These are phyloP conservation scores for Suillus sp. DNA, from an alignment of 768 basidiomycete species.

Conservation along the genomic window DNA sequence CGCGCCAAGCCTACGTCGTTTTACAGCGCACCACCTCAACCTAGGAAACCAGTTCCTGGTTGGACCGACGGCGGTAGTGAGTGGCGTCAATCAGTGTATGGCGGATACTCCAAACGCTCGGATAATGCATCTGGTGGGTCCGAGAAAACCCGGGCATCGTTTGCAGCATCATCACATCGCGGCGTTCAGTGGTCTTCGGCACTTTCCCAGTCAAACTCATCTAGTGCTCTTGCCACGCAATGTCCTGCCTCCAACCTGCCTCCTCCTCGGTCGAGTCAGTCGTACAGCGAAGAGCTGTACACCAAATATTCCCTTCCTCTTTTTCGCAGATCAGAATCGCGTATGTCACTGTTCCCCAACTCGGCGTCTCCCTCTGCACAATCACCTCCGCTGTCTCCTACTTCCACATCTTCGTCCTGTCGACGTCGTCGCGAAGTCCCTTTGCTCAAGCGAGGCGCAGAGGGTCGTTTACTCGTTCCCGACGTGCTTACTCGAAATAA, in stretches of 20 bases:
- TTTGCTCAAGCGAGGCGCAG: constrained; percentile 58
- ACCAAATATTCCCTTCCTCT: constrained; percentile 58
- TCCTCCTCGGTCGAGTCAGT: constrained; percentile 32
- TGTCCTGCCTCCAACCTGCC: constrained; percentile 26
- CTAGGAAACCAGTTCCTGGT: constrained; percentile 53
- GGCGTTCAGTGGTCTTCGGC: constrained; percentile 53
- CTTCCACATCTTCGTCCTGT: constrained; percentile 33
- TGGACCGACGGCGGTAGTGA: constrained; percentile 70
- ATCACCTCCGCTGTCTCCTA: constrained; percentile 39
- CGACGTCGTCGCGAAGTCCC: constrained; percentile 51
- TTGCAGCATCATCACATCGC: constrained; percentile 51
- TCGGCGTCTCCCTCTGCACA: constrained; percentile 38
- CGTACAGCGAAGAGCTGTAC: constrained; percentile 49
- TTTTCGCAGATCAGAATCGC: constrained; percentile 55
- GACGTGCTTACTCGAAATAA: constrained; percentile 38
- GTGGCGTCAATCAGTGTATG: constrained; percentile 69
- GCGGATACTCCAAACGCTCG: constrained; percentile 44
- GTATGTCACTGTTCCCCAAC: constrained; percentile 41
- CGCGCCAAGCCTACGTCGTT: constrained; percentile 38
- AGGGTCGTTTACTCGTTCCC: constrained; percentile 65
- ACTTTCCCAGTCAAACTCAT: constrained; percentile 21
- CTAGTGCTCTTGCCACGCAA: constrained; percentile 29
- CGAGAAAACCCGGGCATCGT: constrained; percentile 44
- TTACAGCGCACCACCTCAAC: constrained; percentile 36
- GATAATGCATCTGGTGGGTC: constrained; percentile 34